Percentiles rank a stretch among this genome's conserved stretches.
phyloP scores from a whole-genome alignment of 2,329 filamentous ascomycete species.

The Microdochium nivale region DNA sequence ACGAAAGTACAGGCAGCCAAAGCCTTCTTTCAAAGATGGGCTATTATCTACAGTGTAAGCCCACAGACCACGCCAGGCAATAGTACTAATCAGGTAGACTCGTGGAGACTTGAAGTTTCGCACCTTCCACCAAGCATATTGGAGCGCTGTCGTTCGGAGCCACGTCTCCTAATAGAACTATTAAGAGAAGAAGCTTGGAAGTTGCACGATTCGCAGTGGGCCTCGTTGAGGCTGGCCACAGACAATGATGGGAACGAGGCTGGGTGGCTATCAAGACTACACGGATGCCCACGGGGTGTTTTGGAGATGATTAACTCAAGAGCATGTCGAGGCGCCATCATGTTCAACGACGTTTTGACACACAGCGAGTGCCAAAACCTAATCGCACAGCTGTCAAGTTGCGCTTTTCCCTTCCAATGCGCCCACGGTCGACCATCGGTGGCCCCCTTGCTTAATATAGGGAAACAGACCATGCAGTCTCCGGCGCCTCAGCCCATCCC shows the following conservation, averaged over 20 bases:
- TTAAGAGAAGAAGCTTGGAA: conserved; percentile 69
- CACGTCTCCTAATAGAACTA: conserved; percentile 62
- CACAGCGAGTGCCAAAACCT: conserved; percentile 48
- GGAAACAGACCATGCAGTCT: no score
- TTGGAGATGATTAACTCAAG: conserved; percentile 69
- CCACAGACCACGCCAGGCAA: conserved; percentile 1
- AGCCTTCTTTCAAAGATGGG: conserved; percentile 62
- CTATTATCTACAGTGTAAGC: conserved; percentile 53
- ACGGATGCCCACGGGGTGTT: conserved; percentile 65
- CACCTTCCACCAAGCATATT: conserved; percentile 63
- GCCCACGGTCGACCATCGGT: conserved; percentile 68
- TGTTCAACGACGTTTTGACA: conserved; percentile 71
- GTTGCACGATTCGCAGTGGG: conserved; percentile 36
- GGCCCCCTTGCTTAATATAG: conserved; percentile 51
- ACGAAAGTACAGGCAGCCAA: conserved; percentile 45
- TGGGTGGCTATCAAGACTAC: conserved; percentile 54
- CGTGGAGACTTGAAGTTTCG: conserved; percentile 27
- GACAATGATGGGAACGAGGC: conserved; percentile 6
- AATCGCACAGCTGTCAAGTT: conserved; percentile 47
- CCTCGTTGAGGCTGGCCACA: conserved; percentile 1
- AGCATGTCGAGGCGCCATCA: conserved; percentile 71
- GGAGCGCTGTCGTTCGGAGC: conserved; percentile 67
- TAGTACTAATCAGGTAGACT: background rate
- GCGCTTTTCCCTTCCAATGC: conserved; percentile 72
- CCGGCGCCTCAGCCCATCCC: no score